Evolutionary conservation across 2,329 filamentous ascomycete genomes (phyloP), one percentile per base, ranked within the genome.

Genomic region (Parascedosporium putredinis): DNA sequence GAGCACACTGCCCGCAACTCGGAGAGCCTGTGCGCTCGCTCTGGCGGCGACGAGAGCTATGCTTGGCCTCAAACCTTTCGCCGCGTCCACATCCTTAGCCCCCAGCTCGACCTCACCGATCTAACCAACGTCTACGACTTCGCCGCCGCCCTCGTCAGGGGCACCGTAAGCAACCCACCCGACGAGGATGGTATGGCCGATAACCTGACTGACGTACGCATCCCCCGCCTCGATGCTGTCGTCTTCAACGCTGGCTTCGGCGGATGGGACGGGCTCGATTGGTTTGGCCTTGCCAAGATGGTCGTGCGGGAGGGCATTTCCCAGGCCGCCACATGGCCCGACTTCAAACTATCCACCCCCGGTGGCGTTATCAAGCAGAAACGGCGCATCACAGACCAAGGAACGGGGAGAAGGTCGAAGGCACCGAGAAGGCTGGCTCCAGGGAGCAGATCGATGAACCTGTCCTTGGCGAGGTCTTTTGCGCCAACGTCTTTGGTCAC

Each of bases 401-500:
- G n/a, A n/a, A n/a, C n/a, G n/a, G n/a, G n/a, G n/a, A n/a, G n/a
- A n/a, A n/a, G n/a, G n/a, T n/a, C n/a, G n/a, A 22, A 14, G 16
- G 33, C n/a, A 33, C 33, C 14, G 22, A 2, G 31, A 36, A 25
- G 10, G 22, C 12, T 12, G 16, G 22, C 38, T n/a, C 14, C 8
- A 18, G n/a, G 42, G 34, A 36, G 45, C 62, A 64, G 54, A 20
- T 9, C 1, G 45, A 47, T 6, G 14, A 42, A 2, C 81, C 84
- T 1, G 68, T 71, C 4, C 69, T 98, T 1, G 90, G 88, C 3
- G 76, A 88, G 56, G 81, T 95, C 16, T 98, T 97, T 63, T 85
- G 84, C 62, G 84, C 91, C 46, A 97, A 97, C 61, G 77, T 95
- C 25, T 97, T 98, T 62, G 93, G 93, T 0, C 93, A 98, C 68